Evolutionary conservation across 768 basidiomycete genomes (phyloP).

Genomic region (Candolleomyces eurysporus): DNA sequence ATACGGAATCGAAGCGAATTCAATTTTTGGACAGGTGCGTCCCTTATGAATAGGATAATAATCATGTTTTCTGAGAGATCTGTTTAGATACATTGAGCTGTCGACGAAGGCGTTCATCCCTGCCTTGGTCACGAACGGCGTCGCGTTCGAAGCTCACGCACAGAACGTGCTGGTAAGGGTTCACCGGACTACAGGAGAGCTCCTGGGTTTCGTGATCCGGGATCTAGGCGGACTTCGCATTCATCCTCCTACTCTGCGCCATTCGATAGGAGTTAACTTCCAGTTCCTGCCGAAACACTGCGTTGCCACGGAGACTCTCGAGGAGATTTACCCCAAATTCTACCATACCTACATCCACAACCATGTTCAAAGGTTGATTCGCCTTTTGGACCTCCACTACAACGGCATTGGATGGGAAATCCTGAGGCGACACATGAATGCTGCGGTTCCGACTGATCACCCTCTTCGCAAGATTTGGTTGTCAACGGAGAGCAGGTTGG

Average conservation of each 20-base stretch:
- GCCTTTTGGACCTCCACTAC: slow-evolving; percentile 50
- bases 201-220: slow-evolving; percentile 52
- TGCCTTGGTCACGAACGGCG: slow-evolving; percentile 49
- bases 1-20: slow-evolving; percentile 44
- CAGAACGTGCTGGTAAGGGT: slow-evolving; percentile 55
- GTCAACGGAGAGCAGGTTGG: slow-evolving; percentile 32
- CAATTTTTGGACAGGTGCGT: slow-evolving; percentile 46
- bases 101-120: slow-evolving; percentile 53
- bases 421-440: slow-evolving; percentile 43
- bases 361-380: slow-evolving; percentile 55
- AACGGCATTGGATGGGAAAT: slow-evolving; percentile 52
- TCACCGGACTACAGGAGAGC: slow-evolving; percentile 37
- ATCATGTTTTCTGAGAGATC: background rate
- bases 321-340: slow-evolving; percentile 54
- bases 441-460: slow-evolving; percentile 43
- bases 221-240: slow-evolving; percentile 59
- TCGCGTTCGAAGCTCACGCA: slow-evolving; percentile 62
- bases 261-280: slow-evolving; percentile 49
- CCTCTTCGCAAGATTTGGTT: slow-evolving; percentile 49
- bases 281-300: slow-evolving; percentile 54
- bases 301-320: slow-evolving; percentile 43
- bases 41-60: background rate
- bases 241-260: slow-evolving; percentile 45
- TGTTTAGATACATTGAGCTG: slow-evolving; percentile 46
- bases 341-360: slow-evolving; percentile 62